Conservation (phyloP, 345 rosid species). For the Dipteronia dyeriana region DNA sequence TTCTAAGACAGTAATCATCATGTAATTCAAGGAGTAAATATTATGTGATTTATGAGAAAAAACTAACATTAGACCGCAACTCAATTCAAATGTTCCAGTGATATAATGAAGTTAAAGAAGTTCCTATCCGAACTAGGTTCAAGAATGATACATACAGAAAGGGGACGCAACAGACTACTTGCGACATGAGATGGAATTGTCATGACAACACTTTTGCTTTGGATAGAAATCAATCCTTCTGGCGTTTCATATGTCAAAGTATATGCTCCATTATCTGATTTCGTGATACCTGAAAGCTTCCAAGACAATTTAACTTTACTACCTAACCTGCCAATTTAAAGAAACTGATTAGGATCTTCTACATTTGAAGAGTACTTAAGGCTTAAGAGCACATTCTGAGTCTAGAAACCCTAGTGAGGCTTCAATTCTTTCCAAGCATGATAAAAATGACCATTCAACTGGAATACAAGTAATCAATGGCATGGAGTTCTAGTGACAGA, state of each 20-base stretch:
- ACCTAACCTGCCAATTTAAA: slow-evolving; percentile 65
- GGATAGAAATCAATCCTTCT: slow-evolving; percentile 70
- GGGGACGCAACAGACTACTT: slow-evolving; percentile 65
- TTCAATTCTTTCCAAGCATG: neutral
- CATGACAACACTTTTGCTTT: slow-evolving; percentile 72
- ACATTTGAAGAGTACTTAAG: neutral
- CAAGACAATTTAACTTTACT: slow-evolving; percentile 76
- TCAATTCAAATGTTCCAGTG: neutral
- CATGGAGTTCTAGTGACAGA: slow-evolving; percentile 2
- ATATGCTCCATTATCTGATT: slow-evolving; percentile 60
- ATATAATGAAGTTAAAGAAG: neutral
- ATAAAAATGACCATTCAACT: neutral
- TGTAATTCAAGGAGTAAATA: neutral
- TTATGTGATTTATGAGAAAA: neutral
- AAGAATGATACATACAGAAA: slow-evolving; percentile 61
- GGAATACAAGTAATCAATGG: slow-evolving; percentile 7
- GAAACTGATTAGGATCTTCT: slow-evolving; percentile 21
- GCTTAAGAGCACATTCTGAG: slow-evolving; percentile 3
- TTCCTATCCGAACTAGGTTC: neutral
- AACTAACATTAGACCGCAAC: neutral
- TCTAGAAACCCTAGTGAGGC: neutral
- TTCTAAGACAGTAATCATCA: neutral
- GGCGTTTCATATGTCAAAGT: slow-evolving; percentile 85
- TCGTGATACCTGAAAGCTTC: slow-evolving; percentile 73
- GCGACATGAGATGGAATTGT: slow-evolving; percentile 89